Evolutionary conservation across 2,329 filamentous ascomycete species (phyloP), one percentile per base, ranked within the genome.

Genomic region (Fusarium lateritium): DNA sequence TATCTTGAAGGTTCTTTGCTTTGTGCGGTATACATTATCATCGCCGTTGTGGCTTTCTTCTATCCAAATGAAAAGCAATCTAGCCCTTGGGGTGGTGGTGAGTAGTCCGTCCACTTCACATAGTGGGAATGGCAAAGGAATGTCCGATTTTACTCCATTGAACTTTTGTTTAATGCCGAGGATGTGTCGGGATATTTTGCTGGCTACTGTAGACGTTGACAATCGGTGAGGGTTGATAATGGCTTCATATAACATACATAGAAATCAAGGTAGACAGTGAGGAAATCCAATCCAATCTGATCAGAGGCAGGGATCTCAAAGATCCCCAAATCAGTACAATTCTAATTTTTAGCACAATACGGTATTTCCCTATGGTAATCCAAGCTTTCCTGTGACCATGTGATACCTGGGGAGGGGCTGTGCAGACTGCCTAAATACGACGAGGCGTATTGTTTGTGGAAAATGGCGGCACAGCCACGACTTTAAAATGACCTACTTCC

Each of bases 1-100:
- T 97, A 96, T 74, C 87, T 97, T 14, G 93, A 97, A 81, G 93
- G 93, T 15, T 90, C 90, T 3, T 77, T 92, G 42, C 78, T 92
- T 28, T 89, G 88, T 69, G 86, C 89, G 1, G 88, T 89, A 5
- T 92, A 92, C 75, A 81, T 92, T 50, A 92, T 92, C 62, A 92
- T 92, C 69, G 85, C 84, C 2, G 83, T 91, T 3, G 87, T 89
- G 9, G 89, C 90, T 1, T 91, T 90, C 73, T 92, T 89, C 75
- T 92, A 91, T 64, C 90, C 90, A 0, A 81, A 82, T 36, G 81
- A 79, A 3, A 71, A 77, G 4, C 82, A 88, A 15, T 82, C 84
- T 6, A 88, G 83, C 58, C 76, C 67, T 9, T 79, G 74, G 77
- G 79, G 79, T 28, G 56, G 56, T 26, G 51, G 61, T 28, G 17